phyloP scores from a whole-genome alignment of 192 early-diverging fungal genomes.

The Lobosporangium transversale region DNA sequence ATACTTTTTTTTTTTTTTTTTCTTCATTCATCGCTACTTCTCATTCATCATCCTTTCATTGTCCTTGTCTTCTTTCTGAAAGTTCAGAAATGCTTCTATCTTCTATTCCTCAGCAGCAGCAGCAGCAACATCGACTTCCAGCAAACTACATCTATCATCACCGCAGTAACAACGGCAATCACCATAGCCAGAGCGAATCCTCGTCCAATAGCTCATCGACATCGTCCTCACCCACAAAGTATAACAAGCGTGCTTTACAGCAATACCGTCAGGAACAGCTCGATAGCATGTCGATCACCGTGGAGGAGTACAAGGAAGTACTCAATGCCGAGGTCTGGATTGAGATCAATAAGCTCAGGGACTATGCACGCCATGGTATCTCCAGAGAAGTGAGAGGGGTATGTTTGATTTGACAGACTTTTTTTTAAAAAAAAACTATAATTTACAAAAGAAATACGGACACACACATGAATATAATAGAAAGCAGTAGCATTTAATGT shows the following conservation, averaged over 20 bases:
- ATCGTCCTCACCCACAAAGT: constrained; percentile 40
- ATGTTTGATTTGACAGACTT: constrained; percentile 22
- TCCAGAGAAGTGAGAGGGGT: constrained; percentile 80
- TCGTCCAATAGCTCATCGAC: constrained; percentile 19
- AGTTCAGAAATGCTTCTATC: constrained; percentile 57
- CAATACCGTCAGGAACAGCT: constrained; percentile 48
- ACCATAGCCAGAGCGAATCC: constrained; percentile 30
- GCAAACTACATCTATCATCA: constrained; percentile 34
- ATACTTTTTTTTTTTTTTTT: not conserved
- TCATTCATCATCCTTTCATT: no score
- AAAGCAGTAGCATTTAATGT: no score
- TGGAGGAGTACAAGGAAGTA: constrained; percentile 79
- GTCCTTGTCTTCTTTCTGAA: no score
- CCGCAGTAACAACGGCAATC: constrained; percentile 16
- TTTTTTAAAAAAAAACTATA: no score
- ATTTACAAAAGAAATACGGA: no score
- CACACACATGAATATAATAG: no score
- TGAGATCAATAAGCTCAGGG: constrained; percentile 81
- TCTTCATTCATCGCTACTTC: no score
- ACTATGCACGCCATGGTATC: constrained; percentile 81
- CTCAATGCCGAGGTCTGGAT: constrained; percentile 84
- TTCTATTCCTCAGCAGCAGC: constrained; percentile 42
- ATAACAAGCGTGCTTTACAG: constrained; percentile 46
- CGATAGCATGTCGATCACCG: constrained; percentile 56
- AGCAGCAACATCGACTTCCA: constrained; percentile 24